Percentiles rank a stretch among this genome's conserved stretches.
phyloP scores from a whole-genome alignment of 169 alveolate species.

The Eimeria necatrix region DNA sequence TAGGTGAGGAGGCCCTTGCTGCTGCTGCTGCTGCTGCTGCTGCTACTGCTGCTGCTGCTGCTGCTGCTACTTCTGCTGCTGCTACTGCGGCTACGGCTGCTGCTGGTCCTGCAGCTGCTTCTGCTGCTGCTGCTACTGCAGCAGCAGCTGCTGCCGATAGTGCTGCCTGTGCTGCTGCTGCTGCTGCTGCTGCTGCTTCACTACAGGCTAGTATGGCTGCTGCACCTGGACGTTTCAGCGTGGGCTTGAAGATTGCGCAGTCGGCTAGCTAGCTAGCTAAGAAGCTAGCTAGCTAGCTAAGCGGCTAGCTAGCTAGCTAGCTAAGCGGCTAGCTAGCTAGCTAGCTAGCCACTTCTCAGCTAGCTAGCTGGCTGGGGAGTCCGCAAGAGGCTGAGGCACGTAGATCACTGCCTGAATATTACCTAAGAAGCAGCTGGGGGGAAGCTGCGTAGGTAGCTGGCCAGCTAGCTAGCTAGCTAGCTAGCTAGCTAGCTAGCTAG shows the following conservation, averaged over 20 bases:
- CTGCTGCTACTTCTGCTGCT: background rate
- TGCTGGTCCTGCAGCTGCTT: background rate
- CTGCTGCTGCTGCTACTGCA: background rate
- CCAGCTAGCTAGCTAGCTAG: no score
- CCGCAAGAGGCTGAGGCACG: no score
- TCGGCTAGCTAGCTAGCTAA: no score
- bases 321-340: no score
- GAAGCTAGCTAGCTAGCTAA: no score
- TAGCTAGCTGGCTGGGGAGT: no score
- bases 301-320: no score
- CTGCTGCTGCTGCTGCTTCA: background rate
- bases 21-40: background rate
- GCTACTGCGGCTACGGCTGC: background rate
- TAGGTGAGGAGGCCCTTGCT: background rate
- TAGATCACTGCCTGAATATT: no score
- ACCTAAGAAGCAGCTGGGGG: no score
- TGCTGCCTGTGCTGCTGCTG: background rate
- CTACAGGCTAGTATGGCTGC: background rate
- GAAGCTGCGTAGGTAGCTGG: no score
- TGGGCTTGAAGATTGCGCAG: background rate
- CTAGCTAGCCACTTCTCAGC: no score
- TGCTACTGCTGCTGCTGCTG: background rate
- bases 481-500: no score
- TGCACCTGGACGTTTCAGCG: background rate
- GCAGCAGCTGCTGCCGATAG: background rate